Base-by-base conservation (phyloP, 2,329 filamentous ascomycete species). In the Colletotrichum endophyticum region DNA sequence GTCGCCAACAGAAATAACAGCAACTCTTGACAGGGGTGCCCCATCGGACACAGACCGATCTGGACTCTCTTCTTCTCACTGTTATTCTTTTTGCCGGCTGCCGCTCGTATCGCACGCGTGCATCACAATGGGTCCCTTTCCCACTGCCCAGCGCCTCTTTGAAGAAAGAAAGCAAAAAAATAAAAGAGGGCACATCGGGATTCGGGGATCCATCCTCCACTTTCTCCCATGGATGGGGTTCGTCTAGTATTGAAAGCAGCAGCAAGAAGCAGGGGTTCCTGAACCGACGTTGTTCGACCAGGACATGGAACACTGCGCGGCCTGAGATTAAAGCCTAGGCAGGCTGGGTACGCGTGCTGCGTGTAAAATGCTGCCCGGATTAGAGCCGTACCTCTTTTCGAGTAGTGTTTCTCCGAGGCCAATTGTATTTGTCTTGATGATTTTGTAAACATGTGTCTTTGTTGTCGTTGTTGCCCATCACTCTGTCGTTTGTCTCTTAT, bases 31-130 rank as follows among this genome's bases (percentile, higher is more conserved):
- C 67, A 70, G 56, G 67, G 67, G n/a, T 32, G 28, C 34, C 53
- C 39, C 70, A 30, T 64, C 73, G 73, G 73, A 76, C 57, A 76
- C 70, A 72, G 73, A 76, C 73, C 70, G 73, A 76, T 76, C 73
- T 76, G 70, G 73, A 72, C 73, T 68, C 63, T 73, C 36, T 56
- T 15, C 36, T 15, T 28, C 39, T 49, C 44, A 49, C 27, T 39
- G 8, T 39, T 36, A 15, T 70, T 27, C 25, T 28, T 73, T 68
- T 69, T 49, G 32, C 70, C 63, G 70, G 70, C 73, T 73, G 63
- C 70, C 73, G 73, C 73, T 73, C 70, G 73, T 76, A 76, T 73
- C 73, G 73, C 73, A 62, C 22, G 32, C 59, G 59, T 62, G 68
- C 68, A 72, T 32, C 56, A 39, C 64, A 63, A 63, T 68, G 57